Conservation (phyloP, 139 green algal genomes). For the Pleodorina starrii region DNA sequence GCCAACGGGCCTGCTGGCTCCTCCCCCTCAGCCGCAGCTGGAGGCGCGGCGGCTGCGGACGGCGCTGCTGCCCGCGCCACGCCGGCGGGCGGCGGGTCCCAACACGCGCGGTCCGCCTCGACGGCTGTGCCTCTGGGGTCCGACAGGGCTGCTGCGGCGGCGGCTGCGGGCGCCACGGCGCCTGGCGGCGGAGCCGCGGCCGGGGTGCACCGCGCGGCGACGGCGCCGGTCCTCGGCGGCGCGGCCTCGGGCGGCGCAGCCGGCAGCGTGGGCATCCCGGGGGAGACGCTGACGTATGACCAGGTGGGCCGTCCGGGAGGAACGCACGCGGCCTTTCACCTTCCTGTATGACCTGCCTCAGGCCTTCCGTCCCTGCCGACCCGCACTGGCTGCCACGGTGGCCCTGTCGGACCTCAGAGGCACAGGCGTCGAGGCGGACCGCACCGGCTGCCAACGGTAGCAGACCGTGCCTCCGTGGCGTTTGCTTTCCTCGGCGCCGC, state of each 20-base stretch:
- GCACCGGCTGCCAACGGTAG: too few species aligned
- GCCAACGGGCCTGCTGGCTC: not conserved
- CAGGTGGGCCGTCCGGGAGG: not conserved
- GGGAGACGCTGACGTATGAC: constrained; percentile 42
- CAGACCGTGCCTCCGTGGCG: too few species aligned
- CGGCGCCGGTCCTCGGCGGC: not conserved
- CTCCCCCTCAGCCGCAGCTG: not conserved
- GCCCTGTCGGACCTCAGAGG: not conserved
- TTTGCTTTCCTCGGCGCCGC: too few species aligned
- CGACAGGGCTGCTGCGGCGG: not conserved
- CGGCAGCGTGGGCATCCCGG: not conserved
- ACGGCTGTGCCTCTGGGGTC: constrained; percentile 11
- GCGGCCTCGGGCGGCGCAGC: not conserved
- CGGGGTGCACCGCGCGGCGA: not conserved
- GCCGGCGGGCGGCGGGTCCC: not conserved
- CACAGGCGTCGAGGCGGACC: constrained; percentile 18
- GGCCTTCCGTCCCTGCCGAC: too few species aligned
- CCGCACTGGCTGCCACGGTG: not conserved
- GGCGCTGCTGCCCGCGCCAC: not conserved
- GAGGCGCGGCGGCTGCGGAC: not conserved
- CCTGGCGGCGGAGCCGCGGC: not conserved
- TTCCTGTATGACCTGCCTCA: too few species aligned
- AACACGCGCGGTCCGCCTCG: constrained; percentile 16
- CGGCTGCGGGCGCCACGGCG: not conserved
- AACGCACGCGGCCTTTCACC: too few species aligned